A percentile compares a stretch with the other conserved stretches of the same genome.
Evolutionary conservation across 1,284 basidiomycete species (phyloP).

Genomic region (Sphagnurus paluster): DNA sequence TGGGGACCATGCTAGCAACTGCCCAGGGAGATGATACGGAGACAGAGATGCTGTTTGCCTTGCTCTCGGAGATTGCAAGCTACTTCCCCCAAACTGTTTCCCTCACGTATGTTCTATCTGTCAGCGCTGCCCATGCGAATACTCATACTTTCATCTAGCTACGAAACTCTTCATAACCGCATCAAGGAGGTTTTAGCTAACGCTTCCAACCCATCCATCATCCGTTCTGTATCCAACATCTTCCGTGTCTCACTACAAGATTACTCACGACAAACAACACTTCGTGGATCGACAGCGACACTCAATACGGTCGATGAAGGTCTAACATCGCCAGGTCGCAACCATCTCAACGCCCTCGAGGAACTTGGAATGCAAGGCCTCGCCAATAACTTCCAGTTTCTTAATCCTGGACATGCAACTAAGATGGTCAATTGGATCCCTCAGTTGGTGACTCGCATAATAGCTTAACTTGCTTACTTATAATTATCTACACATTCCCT

Average conservation of each 20-base stretch:
- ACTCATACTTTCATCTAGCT: conserved; percentile 43
- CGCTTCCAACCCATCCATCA: conserved; percentile 71
- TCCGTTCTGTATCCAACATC: conserved; percentile 71
- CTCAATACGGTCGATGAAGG: conserved; percentile 63
- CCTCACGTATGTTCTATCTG: conserved; percentile 57
- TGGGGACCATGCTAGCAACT: conserved; percentile 74
- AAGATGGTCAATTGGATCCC: conserved; percentile 77
- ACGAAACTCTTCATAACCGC: conserved; percentile 77
- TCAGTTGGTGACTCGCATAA: conserved; percentile 45
- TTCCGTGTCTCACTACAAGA: conserved; percentile 71
- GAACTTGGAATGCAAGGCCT: conserved; percentile 73
- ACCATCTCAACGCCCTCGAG: conserved; percentile 59
- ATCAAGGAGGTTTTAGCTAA: conserved; percentile 77
- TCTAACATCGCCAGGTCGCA: conserved; percentile 41
- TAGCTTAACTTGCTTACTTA: conserved; percentile 24
- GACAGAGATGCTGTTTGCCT: conserved; percentile 75
- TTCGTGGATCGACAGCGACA: conserved; percentile 62
- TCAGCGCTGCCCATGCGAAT: conserved; percentile 7
- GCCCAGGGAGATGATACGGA: conserved; percentile 82
- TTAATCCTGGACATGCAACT: conserved; percentile 58
- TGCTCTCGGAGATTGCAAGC: conserved; percentile 75
- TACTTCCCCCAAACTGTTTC: conserved; percentile 75
- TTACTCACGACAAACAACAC: conserved; percentile 37
- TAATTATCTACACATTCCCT: conserved; percentile 14
- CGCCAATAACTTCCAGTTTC: conserved; percentile 66